These are phyloP conservation scores for Colletotrichum sp. DNA, from an alignment of 2,329 filamentous ascomycete species.

Conservation along the genomic window DNA sequence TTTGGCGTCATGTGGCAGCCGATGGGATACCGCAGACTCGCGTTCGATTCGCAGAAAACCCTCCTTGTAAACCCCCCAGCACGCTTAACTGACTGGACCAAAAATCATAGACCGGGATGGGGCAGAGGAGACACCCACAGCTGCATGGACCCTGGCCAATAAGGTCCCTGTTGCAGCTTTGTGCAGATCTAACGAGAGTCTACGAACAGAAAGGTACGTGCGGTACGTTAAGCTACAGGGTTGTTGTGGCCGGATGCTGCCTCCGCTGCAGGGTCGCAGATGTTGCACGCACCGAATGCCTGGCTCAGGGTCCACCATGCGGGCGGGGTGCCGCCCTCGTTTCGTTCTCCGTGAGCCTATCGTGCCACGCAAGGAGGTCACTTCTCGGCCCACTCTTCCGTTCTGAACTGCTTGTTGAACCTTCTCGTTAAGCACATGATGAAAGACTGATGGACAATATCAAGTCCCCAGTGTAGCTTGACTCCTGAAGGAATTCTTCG, in stretches of 20 bases:
- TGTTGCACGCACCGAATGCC: background rate
- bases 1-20: background rate
- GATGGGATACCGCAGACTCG: background rate
- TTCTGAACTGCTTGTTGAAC: background rate
- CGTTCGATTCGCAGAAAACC: background rate
- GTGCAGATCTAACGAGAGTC: background rate
- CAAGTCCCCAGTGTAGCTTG: background rate
- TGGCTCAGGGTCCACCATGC: background rate
- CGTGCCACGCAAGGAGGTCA: background rate
- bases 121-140: background rate
- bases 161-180: background rate
- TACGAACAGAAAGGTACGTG: background rate
- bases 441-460: background rate
- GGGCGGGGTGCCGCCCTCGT: background rate
- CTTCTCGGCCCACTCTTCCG: background rate
- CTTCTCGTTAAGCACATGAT: background rate
- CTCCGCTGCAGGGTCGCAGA: background rate
- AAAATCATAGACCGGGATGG: background rate
- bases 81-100: background rate
- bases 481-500: background rate
- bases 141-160: background rate
- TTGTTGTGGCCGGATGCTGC: background rate
- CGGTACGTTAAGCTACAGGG: background rate
- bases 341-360: background rate
- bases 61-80: background rate